Percentiles rank a stretch among this genome's conserved stretches.
phyloP scores from a whole-genome alignment of 176 grass and related monocot species.

The Themeda triandra region DNA sequence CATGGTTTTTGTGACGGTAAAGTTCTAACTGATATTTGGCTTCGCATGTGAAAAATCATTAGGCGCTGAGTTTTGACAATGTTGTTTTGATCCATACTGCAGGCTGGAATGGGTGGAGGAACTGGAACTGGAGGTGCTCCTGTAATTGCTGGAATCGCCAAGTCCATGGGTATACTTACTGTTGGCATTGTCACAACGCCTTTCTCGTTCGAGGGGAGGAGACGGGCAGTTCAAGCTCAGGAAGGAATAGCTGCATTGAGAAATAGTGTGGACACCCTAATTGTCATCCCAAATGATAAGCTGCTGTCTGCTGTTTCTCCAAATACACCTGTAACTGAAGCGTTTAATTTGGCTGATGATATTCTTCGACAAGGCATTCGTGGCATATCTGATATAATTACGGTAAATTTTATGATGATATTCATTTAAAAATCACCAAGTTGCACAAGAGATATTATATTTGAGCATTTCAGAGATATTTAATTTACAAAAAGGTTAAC shows the following conservation, averaged over 20 bases:
- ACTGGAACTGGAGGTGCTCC: slow-evolving; percentile 88
- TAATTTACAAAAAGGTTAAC: background rate
- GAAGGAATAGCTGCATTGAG: slow-evolving; percentile 83
- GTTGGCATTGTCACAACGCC: slow-evolving; percentile 87
- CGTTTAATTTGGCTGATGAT: slow-evolving; percentile 89
- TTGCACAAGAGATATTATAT: background rate
- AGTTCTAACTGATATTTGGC: background rate
- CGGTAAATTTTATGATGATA: slow-evolving; percentile 27
- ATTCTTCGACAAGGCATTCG: slow-evolving; percentile 87
- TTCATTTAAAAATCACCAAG: background rate
- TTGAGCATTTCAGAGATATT: background rate
- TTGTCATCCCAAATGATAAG: slow-evolving; percentile 95
- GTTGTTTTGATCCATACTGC: slow-evolving; percentile 13
- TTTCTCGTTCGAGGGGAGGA: slow-evolving; percentile 82
- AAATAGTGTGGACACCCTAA: slow-evolving; percentile 84
- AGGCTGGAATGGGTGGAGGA: slow-evolving; percentile 94
- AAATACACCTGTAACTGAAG: slow-evolving; percentile 80
- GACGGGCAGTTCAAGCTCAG: slow-evolving; percentile 80
- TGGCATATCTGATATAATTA: slow-evolving; percentile 96
- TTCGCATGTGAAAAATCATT: slow-evolving; percentile 12
- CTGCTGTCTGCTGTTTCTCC: slow-evolving; percentile 78
- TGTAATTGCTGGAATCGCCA: slow-evolving; percentile 76
- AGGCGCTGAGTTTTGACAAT: background rate
- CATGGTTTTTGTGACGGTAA: slow-evolving; percentile 94
- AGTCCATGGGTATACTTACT: slow-evolving; percentile 79